Conservation (phyloP, 495 filamentous ascomycete species). For the Friedmanniomyces simplex region DNA sequence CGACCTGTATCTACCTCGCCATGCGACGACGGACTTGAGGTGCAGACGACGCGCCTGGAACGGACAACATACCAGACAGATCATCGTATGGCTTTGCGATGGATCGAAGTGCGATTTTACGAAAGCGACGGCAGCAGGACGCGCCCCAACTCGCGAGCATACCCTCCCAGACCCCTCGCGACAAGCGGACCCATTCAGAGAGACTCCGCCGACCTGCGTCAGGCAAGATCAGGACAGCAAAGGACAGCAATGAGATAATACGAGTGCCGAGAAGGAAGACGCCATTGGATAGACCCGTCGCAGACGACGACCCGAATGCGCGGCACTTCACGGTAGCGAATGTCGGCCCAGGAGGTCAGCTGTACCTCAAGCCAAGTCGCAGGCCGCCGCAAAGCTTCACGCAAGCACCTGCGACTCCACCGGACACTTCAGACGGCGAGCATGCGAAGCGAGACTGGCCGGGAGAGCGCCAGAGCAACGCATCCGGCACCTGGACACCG, state of each 20-base stretch:
- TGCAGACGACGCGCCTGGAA: background rate
- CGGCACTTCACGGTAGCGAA: constrained; percentile 14
- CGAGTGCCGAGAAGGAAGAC: constrained; percentile 4
- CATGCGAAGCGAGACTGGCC: background rate
- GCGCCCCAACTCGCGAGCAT: constrained; percentile 12
- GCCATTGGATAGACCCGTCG: background rate
- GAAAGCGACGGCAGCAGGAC: constrained; percentile 21
- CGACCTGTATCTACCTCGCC: too few relatives aligned
- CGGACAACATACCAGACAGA: background rate
- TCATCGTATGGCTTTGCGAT: constrained; percentile 8
- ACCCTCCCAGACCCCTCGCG: background rate
- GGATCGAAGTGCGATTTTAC: constrained; percentile 14
- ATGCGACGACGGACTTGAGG: too few relatives aligned
- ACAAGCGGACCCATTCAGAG: background rate
- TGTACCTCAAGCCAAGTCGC: constrained; percentile 21
- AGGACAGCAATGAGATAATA: constrained; percentile 17
- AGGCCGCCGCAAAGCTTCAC: background rate
- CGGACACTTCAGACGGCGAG: constrained; percentile 10
- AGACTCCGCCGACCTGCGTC: background rate
- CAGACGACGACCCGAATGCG: constrained; percentile 12
- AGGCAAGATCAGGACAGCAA: constrained; percentile 13
- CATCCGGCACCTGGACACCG: constrained; percentile 17
- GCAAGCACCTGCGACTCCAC: constrained; percentile 16
- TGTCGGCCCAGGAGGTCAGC: constrained; percentile 12
- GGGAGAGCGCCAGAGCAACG: background rate